These are phyloP conservation scores for Chalaropsis ovoidea DNA, from an alignment of 2,329 filamentous ascomycete genomes.

Conservation along the genomic window DNA sequence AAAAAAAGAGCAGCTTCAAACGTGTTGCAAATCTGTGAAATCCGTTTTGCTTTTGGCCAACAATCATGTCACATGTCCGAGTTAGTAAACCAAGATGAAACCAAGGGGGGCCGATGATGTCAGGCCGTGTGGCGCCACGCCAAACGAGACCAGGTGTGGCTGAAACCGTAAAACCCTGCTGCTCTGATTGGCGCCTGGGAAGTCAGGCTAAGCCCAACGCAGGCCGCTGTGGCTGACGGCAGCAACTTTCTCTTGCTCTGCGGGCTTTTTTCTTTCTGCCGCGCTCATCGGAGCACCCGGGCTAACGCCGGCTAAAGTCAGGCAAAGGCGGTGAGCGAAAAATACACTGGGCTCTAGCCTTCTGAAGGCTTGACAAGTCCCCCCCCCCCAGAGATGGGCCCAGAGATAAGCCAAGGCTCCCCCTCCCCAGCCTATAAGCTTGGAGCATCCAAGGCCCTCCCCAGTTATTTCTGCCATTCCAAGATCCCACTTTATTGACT, in stretches of 20 bases:
- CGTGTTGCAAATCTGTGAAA: not conserved
- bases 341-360: not conserved
- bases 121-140: slow-evolving; percentile 47
- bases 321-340: not conserved
- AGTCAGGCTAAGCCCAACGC: not conserved
- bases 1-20: not conserved
- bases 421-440: too few relatives aligned
- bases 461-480: not conserved
- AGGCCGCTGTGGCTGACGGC: not conserved
- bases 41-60: not conserved
- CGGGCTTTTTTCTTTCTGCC: not conserved
- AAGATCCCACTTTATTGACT: not conserved
- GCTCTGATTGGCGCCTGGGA: not conserved
- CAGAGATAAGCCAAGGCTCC: not conserved
- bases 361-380: too few relatives aligned
- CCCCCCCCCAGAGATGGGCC: not conserved
- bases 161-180: not conserved
- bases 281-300: not conserved
- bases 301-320: not conserved
- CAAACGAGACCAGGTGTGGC: slow-evolving; percentile 27
- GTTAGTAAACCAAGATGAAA: slow-evolving; percentile 9
- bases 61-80: slow-evolving; percentile 5
- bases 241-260: too few relatives aligned
- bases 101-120: not conserved
- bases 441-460: too few relatives aligned